Conservation (phyloP, 2,329 filamentous ascomycete species). For the Cytospora piceicola region DNA sequence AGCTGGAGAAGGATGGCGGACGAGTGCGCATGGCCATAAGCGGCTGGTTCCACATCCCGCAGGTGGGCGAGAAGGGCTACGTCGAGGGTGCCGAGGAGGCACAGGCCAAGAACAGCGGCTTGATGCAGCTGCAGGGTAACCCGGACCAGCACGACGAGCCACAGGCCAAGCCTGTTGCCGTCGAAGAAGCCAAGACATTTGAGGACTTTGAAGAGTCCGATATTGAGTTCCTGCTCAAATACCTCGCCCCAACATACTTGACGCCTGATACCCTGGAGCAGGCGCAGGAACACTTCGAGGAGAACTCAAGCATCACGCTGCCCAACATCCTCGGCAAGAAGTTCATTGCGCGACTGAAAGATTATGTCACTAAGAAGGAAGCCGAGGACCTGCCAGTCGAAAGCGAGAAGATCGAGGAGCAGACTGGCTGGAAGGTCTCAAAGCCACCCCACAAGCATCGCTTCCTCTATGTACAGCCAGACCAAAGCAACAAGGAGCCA, state of each 20-base stretch:
- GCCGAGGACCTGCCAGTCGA: constrained; percentile 48
- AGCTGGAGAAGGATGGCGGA: constrained; percentile 70
- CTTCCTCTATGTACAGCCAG: constrained; percentile 77
- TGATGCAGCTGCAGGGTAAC: constrained; percentile 91
- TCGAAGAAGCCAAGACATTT: constrained; percentile 46
- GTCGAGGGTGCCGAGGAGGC: constrained; percentile 86
- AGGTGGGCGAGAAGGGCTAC: constrained; percentile 90
- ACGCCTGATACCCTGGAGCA: constrained; percentile 89
- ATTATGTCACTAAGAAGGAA: constrained; percentile 72
- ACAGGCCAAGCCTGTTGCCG: constrained; percentile 59
- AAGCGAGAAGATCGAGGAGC: constrained; percentile 61
- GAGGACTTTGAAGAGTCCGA: constrained; percentile 74
- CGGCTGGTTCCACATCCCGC: constrained; percentile 98
- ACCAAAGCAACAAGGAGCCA: constrained; percentile 43
- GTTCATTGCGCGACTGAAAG: constrained; percentile 72
- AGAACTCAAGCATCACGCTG: constrained; percentile 83
- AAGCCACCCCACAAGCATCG: constrained; percentile 94
- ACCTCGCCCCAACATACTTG: constrained; percentile 86
- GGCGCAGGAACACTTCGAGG: constrained; percentile 76
- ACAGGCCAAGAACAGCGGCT: constrained; percentile 84
- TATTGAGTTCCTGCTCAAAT: constrained; percentile 87
- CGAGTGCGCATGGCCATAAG: constrained; percentile 96
- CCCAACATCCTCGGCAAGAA: constrained; percentile 77
- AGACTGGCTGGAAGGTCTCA: constrained; percentile 72
- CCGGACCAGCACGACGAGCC: constrained; percentile 88